These are phyloP conservation scores for Mucor ambiguus DNA, from an alignment of 371 early-diverging fungal species.

Conservation along the genomic window DNA sequence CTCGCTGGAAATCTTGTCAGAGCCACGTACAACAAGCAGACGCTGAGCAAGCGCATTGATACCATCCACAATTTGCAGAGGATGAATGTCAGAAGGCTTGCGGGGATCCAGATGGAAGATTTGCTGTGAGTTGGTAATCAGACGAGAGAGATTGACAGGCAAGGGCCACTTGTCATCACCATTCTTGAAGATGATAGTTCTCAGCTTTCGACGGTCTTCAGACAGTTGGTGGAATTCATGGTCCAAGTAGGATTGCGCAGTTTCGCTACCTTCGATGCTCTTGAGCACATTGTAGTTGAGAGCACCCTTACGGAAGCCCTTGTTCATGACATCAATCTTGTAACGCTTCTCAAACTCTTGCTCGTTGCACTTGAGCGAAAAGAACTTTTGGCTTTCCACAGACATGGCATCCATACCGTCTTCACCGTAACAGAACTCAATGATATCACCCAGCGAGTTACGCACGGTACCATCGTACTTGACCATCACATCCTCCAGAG, in stretches of 20 bases:
- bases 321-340: conserved; percentile 76
- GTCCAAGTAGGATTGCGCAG: conserved; percentile 75
- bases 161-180: conserved; percentile 85
- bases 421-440: conserved; percentile 98
- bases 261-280: conserved; percentile 68
- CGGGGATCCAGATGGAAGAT: conserved; percentile 84
- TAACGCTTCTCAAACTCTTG: conserved; percentile 77
- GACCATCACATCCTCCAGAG: conserved; percentile 98
- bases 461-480: conserved; percentile 99
- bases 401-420: conserved; percentile 98
- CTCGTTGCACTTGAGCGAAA: conserved; percentile 69
- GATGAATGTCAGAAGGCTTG: conserved; percentile 86
- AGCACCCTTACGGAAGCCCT: conserved; percentile 63
- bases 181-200: conserved; percentile 78
- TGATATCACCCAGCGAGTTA: conserved; percentile 90
- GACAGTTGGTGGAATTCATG: conserved; percentile 79
- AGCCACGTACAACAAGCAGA: conserved; percentile 85
- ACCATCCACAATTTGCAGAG: conserved; percentile 78
- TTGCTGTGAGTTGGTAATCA: conserved; percentile 92
- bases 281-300: conserved; percentile 69
- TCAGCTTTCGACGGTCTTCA: conserved; percentile 76
- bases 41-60: conserved; percentile 74
- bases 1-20: conserved; percentile 81
- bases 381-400: conserved; percentile 88
- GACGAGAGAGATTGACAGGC: conserved; percentile 88